These are phyloP conservation scores for Ricinus communis DNA, from an alignment of 345 rosid genomes.

Conservation along the genomic window DNA sequence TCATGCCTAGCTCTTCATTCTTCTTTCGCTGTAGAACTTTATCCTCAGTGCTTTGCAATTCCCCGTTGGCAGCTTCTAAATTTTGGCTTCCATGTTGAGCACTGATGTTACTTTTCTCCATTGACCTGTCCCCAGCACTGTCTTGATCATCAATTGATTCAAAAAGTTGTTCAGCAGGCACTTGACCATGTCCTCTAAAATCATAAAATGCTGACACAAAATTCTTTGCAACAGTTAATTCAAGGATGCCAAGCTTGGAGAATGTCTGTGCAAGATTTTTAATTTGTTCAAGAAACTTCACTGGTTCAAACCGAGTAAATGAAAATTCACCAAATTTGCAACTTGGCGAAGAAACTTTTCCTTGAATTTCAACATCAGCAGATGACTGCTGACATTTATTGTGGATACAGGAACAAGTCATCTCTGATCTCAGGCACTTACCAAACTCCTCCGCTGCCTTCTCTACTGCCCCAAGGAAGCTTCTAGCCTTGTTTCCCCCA, in stretches of 20 bases:
- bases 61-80: not conserved
- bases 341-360: conserved; percentile 12
- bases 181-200: conserved; percentile 50
- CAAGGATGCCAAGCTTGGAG: conserved; percentile 46
- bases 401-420: conserved; percentile 55
- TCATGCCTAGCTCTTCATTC: conserved; percentile 22
- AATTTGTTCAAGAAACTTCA: conserved; percentile 48
- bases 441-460: conserved; percentile 66
- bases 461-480: conserved; percentile 62
- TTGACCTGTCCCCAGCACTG: conserved; percentile 12
- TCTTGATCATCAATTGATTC: conserved; percentile 30
- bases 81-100: conserved; percentile 16
- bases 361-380: conserved; percentile 8
- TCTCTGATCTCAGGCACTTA: conserved; percentile 46
- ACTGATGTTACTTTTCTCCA: conserved; percentile 7
- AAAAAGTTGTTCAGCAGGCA: conserved; percentile 49
- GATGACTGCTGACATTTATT: conserved; percentile 25
- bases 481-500: conserved; percentile 38
- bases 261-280: conserved; percentile 48
- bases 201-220: conserved; percentile 55
- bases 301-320: conserved; percentile 45
- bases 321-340: conserved; percentile 36
- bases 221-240: conserved; percentile 42
- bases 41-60: conserved; percentile 11
- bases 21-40: conserved; percentile 14